Percentiles rank a stretch among this genome's conserved stretches.
phyloP scores from a whole-genome alignment of 2,329 filamentous ascomycete species.

The Penicillium sp. region DNA sequence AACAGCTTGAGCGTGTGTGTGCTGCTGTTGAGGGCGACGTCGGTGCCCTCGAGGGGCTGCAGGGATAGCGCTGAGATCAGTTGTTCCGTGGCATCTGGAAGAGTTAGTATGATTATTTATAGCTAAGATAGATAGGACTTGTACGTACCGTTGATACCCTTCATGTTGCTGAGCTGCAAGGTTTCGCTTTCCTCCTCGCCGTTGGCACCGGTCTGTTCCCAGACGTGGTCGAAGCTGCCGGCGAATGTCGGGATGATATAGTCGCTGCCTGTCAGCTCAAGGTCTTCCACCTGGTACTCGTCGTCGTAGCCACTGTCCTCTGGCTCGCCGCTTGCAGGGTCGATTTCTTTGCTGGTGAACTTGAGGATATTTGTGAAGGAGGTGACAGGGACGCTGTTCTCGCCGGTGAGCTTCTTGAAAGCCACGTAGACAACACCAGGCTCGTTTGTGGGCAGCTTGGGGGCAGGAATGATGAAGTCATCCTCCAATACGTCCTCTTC shows the following conservation, averaged over 20 bases:
- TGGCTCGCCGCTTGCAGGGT: constrained; percentile 87
- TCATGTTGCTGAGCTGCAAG: constrained; percentile 78
- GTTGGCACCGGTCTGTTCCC: constrained; percentile 86
- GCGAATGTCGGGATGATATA: constrained; percentile 93
- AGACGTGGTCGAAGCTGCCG: constrained; percentile 91
- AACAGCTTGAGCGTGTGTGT: constrained; percentile 95
- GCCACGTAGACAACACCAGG: constrained; percentile 93
- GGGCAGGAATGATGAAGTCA: constrained; percentile 88
- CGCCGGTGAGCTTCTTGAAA: constrained; percentile 79
- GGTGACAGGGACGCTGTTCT: constrained; percentile 71
- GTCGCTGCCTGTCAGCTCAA: constrained; percentile 86
- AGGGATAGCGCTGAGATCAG: constrained; percentile 81
- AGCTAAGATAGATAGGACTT: constrained; percentile 9
- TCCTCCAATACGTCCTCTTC: constrained; percentile 75
- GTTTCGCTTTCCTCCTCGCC: constrained; percentile 92
- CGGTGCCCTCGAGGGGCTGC: constrained; percentile 90
- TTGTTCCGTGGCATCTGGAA: constrained; percentile 82
- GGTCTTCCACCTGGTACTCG: constrained; percentile 93
- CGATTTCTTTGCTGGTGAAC: constrained; percentile 97
- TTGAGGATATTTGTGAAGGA: constrained; percentile 91
- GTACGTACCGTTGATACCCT: constrained; percentile 82
- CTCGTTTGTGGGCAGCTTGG: constrained; percentile 77
- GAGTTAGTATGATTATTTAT: constrained; percentile 23
- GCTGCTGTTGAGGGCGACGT: constrained; percentile 80
- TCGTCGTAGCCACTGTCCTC: constrained; percentile 94